Evolutionary conservation across 495 filamentous ascomycete species (phyloP).

Genomic region (Hamigera avellanea): DNA sequence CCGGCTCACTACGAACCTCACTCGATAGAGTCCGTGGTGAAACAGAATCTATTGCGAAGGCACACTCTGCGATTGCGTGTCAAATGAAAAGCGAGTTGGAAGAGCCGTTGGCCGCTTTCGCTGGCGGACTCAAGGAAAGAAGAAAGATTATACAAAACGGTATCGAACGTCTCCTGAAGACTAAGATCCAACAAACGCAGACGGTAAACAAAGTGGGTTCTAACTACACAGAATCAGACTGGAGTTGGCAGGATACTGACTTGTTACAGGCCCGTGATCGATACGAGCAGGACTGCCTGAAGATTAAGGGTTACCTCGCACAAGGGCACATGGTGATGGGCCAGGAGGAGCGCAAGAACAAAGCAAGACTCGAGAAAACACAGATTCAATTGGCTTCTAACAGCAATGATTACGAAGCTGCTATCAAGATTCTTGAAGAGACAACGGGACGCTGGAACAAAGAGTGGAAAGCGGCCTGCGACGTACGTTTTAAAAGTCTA

Average conservation of each 20-base stretch:
- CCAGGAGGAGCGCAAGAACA: constrained; percentile 97
- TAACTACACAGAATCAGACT: neutral
- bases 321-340: constrained; percentile 99
- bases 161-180: constrained; percentile 86
- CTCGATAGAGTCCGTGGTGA: constrained; percentile 82
- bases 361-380: constrained; percentile 96
- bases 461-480: constrained; percentile 95
- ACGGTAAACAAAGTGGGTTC: constrained; percentile 71
- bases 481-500: constrained; percentile 35
- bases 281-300: constrained; percentile 94
- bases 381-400: constrained; percentile 86
- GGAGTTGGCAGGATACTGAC: constrained; percentile 13
- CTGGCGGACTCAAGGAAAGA: constrained; percentile 87
- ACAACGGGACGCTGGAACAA: constrained; percentile 94
- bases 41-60: constrained; percentile 88
- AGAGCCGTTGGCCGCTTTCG: constrained; percentile 83
- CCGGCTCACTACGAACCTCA: constrained; percentile 69
- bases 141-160: constrained; percentile 90
- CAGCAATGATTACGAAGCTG: constrained; percentile 85
- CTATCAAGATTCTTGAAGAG: constrained; percentile 87
- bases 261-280: constrained; percentile 66
- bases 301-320: constrained; percentile 96
- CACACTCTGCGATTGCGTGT: constrained; percentile 74
- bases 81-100: constrained; percentile 98
- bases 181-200: constrained; percentile 83